Percentiles rank a stretch among this genome's conserved stretches.
phyloP scores from a whole-genome alignment of 345 rosid species.

The Hypericum androsaemum region DNA sequence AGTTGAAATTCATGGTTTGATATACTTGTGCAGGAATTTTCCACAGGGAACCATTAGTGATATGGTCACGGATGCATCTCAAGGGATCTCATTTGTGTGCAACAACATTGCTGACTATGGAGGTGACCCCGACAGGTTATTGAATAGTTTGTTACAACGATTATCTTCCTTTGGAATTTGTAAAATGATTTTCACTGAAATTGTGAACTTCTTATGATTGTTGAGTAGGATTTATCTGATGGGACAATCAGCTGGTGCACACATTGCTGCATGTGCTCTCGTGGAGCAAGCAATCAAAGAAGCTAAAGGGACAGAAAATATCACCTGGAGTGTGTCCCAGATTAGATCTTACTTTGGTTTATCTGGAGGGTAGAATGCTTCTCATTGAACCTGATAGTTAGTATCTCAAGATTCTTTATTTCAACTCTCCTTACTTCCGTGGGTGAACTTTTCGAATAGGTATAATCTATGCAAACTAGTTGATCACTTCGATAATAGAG shows the following conservation, averaged over 20 bases:
- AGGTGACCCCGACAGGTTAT: conserved; percentile 24
- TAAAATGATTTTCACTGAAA: too few species aligned
- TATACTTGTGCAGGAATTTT: conserved; percentile 22
- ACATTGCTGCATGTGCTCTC: conserved; percentile 23
- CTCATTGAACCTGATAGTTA: too few species aligned
- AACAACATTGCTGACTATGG: conserved; percentile 25
- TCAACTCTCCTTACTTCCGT: too few species aligned
- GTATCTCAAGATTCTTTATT: too few species aligned
- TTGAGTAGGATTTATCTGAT: conserved; percentile 23
- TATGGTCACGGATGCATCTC: conserved; percentile 24
- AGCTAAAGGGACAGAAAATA: conserved; percentile 14
- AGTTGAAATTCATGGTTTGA: conserved; percentile 5
- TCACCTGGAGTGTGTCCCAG: conserved; percentile 24
- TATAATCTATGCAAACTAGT: conserved; percentile 20
- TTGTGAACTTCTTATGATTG: conserved; percentile 13
- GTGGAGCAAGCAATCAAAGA: conserved; percentile 27
- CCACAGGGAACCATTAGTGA: conserved; percentile 30
- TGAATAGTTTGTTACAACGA: neutral
- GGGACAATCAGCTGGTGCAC: conserved; percentile 34
- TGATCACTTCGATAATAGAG: conserved; percentile 23
- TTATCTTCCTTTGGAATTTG: too few species aligned
- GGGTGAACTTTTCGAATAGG: conserved; percentile 6
- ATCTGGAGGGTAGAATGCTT: conserved; percentile 21
- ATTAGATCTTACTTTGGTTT: conserved; percentile 23
- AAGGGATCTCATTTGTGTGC: conserved; percentile 25